These are phyloP conservation scores for Blakeslea trispora DNA, from an alignment of 371 early-diverging fungal genomes.

Conservation along the genomic window DNA sequence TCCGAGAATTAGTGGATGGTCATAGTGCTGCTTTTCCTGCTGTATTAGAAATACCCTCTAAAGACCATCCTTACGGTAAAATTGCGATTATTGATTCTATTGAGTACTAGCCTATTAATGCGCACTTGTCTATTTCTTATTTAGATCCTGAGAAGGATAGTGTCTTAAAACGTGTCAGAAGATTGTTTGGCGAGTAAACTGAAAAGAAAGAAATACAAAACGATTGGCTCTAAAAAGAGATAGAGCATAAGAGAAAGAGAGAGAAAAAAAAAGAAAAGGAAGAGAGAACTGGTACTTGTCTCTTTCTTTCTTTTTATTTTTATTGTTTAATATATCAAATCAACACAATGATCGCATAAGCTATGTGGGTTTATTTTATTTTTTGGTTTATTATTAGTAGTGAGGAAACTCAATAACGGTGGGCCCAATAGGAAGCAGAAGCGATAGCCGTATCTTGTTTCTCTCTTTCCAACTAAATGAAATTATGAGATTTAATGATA, in stretches of 20 bases:
- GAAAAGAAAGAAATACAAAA: conserved; percentile 3
- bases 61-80: conserved; percentile 95
- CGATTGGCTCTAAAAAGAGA: neutral
- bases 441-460: conserved; percentile 28
- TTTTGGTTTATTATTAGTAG: neutral
- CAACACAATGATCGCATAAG: no score
- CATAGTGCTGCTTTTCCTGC: conserved; percentile 94
- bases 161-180: conserved; percentile 93
- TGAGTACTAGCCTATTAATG: conserved; percentile 29
- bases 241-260: neutral
- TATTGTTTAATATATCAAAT: no score
- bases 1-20: conserved; percentile 88
- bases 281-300: neutral
- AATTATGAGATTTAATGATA: neutral
- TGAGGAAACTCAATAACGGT: conserved; percentile 22
- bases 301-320: neutral
- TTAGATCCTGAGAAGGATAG: conserved; percentile 88
- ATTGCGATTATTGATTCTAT: no score
- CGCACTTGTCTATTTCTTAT: conserved; percentile 6
- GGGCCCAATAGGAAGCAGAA: conserved; percentile 33
- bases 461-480: conserved; percentile 37
- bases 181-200: conserved; percentile 87
- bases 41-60: conserved; percentile 97
- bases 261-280: no score
- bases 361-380: no score